A percentile compares a stretch with the other conserved stretches of the same genome.
phyloP scores from a whole-genome alignment of 2,329 filamentous ascomycete species.

The Diatrype stigma region DNA sequence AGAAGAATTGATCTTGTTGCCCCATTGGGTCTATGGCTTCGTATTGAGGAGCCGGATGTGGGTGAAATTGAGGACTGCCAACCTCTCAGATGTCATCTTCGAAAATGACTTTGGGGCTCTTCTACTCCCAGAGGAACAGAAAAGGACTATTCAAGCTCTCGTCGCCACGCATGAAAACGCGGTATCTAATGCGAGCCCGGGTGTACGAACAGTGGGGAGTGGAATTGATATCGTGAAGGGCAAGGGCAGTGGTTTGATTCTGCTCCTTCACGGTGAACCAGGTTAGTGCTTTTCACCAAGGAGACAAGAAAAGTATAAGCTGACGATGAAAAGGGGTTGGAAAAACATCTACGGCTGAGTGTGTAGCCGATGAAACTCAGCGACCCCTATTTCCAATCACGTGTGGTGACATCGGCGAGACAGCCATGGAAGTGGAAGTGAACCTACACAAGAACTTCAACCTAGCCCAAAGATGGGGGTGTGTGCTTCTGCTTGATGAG shows the following conservation, averaged over 20 bases:
- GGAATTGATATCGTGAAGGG: conserved; percentile 9
- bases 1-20: conserved; percentile 4
- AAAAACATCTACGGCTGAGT: conserved; percentile 11
- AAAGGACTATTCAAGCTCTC: conserved; percentile 7
- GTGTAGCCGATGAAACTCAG: conserved; percentile 9
- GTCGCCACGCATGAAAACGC: conserved; percentile 7
- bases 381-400: conserved; percentile 11
- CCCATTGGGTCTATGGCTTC: conserved; percentile 3
- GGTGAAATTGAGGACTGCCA: neutral
- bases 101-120: conserved; percentile 4
- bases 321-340: conserved; percentile 5
- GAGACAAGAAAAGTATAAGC: neutral
- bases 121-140: conserved; percentile 6
- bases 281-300: conserved; percentile 1
- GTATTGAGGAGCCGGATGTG: conserved; percentile 2
- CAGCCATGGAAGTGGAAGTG: neutral
- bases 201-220: neutral
- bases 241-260: conserved; percentile 7
- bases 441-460: neutral
- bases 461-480: neutral
- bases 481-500: neutral
- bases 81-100: conserved; percentile 4
- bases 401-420: conserved; percentile 10
- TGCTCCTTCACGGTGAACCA: conserved; percentile 10
- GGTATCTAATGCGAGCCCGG: neutral